Conservation (phyloP, 176 grass and related monocot genomes). For the Hordeum vulgare region DNA sequence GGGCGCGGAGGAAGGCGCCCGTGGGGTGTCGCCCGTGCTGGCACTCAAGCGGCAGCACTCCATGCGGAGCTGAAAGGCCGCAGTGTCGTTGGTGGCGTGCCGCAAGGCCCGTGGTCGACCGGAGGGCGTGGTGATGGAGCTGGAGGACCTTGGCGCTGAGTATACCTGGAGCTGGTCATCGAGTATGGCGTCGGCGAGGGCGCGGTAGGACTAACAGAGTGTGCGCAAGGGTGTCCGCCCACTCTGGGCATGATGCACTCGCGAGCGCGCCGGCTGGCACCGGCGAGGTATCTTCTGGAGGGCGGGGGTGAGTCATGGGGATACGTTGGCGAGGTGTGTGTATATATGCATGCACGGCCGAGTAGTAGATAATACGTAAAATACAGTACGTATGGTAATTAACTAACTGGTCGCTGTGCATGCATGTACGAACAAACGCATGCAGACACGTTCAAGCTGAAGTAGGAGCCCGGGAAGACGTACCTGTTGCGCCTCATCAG, state of each 20-base stretch:
- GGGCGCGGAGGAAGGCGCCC: background rate
- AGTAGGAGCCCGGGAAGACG: constrained; percentile 43
- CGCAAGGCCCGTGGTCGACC: background rate
- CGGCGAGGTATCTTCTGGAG: too few species aligned
- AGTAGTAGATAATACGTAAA: too few species aligned
- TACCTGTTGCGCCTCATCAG: constrained; percentile 70
- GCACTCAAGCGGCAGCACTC: constrained; percentile 15
- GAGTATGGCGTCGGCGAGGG: too few species aligned
- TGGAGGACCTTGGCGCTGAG: background rate
- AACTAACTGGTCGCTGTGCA: background rate
- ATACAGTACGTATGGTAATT: background rate
- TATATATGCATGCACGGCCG: too few species aligned
- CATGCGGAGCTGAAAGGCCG: background rate
- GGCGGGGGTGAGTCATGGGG: too few species aligned
- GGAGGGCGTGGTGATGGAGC: background rate
- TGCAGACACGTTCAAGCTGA: constrained; percentile 60
- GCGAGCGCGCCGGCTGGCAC: too few species aligned
- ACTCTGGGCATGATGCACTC: too few species aligned
- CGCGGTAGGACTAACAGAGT: too few species aligned
- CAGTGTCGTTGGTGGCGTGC: background rate
- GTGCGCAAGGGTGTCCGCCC: too few species aligned
- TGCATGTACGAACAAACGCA: background rate
- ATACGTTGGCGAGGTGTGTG: too few species aligned
- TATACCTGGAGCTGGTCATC: too few species aligned
- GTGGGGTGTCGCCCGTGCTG: constrained; percentile 6